Evolutionary conservation across 139 green algal genomes (phyloP).

Genomic region (Ulvella scutata): DNA sequence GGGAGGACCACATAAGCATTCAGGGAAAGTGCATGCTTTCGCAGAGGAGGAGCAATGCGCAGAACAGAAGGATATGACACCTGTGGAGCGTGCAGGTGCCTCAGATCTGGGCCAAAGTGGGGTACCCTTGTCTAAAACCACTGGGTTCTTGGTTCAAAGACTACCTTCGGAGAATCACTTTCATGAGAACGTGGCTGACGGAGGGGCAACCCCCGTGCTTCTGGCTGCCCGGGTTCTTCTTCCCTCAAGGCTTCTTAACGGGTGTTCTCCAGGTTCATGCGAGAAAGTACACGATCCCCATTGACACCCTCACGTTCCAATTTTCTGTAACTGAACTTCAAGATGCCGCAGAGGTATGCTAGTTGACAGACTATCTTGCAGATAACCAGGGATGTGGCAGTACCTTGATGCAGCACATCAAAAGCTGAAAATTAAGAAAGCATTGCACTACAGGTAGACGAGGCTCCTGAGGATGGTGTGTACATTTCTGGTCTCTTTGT

Average conservation of each 20-base stretch:
- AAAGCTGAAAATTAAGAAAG: neutral
- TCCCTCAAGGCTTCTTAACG: slow-evolving; percentile 80
- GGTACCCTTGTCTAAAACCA: slow-evolving; percentile 69
- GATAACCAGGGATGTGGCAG: too few relatives aligned
- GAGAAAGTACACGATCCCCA: slow-evolving; percentile 60
- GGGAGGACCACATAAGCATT: too few relatives aligned
- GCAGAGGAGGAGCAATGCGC: too few relatives aligned
- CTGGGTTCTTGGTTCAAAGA: slow-evolving; percentile 60
- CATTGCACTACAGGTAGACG: neutral
- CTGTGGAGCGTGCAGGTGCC: slow-evolving; percentile 37
- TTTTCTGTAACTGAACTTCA: slow-evolving; percentile 32
- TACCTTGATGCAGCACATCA: neutral
- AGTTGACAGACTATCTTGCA: too few relatives aligned
- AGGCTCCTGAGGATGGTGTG: slow-evolving; percentile 42
- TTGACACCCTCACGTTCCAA: slow-evolving; percentile 63
- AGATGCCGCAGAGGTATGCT: slow-evolving; percentile 6
- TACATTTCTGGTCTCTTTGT: slow-evolving; percentile 59
- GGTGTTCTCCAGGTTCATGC: slow-evolving; percentile 71
- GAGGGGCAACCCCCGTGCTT: slow-evolving; percentile 46
- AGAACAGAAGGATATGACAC: too few relatives aligned
- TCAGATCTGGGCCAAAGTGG: slow-evolving; percentile 41
- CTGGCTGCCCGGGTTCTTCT: slow-evolving; percentile 77
- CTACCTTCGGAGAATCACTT: slow-evolving; percentile 51
- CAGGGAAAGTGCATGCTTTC: too few relatives aligned
- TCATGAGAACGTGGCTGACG: slow-evolving; percentile 61